Base-by-base conservation (phyloP, 208 protist species). In the Wallacemonas sp. region DNA sequence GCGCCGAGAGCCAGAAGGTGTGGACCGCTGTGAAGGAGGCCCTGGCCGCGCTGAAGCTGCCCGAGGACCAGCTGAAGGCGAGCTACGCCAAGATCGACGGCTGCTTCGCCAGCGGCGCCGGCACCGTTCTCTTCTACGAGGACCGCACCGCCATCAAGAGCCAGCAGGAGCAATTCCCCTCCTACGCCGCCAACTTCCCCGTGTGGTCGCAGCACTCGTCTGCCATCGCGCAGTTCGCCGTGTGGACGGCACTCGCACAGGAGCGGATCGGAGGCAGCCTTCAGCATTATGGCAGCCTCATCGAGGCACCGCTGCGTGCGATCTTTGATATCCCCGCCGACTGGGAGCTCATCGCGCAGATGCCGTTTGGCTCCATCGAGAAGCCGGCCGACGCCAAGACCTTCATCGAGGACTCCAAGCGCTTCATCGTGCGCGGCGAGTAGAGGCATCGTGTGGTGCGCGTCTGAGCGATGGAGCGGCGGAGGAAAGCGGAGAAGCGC, bases 81-180 rank as follows among this genome's bases (percentile, higher is more conserved):
- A 70, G 61, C 55, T 59, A 71, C 55, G 61, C 42, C 44, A 84
- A 84, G 69, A 68, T 87, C 16, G 64, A 82, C 48, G 32, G 57
- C 25, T 82, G 67, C 64, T 85, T 88, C 67, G 68, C 71, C n/a
- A 31, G 72, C 25, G 82, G 74, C 3, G 82, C 78, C 49, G 82
- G 82, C 46, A 85, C 82, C 0, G 57, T 88, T 12, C 66, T 88
- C 20, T 88, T 88, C 62, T 88, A 77, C 66, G 82, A 88, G 59
- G 79, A 88, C 64, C n/a, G 7, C 1, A 32, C 11, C 1, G 25
- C 74, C n/a, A 50, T 88, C 36, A 75, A 74, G 46, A 42, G 28
- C 14, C 79, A 80, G 49, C 75, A 85, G 65, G 38, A 83, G 61
- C 41, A 75, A 28, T 82, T 74, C 45, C 78, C 78, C 22, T 4